A percentile compares a stretch with the other conserved stretches of the same genome.
These are phyloP conservation scores for Populus pruinosa DNA, from an alignment of 345 rosid species.

Conservation along the genomic window DNA sequence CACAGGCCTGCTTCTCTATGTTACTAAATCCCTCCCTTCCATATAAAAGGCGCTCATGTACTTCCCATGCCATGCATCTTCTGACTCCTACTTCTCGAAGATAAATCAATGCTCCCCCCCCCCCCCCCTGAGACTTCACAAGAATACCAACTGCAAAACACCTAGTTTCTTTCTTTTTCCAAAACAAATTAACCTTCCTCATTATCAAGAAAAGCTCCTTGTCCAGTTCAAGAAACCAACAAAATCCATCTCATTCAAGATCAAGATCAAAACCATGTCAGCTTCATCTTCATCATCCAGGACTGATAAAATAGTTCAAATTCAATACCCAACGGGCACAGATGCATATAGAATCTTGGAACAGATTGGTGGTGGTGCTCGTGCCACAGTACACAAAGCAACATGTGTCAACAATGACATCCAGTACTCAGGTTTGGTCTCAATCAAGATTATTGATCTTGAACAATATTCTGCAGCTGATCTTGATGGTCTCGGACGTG, in stretches of 20 bases:
- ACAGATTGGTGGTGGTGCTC: slow-evolving; percentile 72
- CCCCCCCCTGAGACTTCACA: slow-evolving; percentile 25
- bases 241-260: not conserved
- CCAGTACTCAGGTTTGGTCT: slow-evolving; percentile 45
- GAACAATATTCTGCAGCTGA: slow-evolving; percentile 53
- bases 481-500: slow-evolving; percentile 61
- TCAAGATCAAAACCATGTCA: not conserved
- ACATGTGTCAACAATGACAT: slow-evolving; percentile 43
- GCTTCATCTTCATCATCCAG: not conserved
- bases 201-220: not conserved
- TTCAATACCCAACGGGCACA: slow-evolving; percentile 53
- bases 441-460: slow-evolving; percentile 80
- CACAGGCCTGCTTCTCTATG: not conserved
- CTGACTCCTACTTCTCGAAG: slow-evolving; percentile 7
- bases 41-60: not conserved
- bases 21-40: not conserved
- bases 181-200: not conserved
- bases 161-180: slow-evolving; percentile 1
- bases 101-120: slow-evolving; percentile 6
- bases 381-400: slow-evolving; percentile 75
- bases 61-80: slow-evolving; percentile 35
- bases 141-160: slow-evolving; percentile 25
- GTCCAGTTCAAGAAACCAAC: not conserved
- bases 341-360: slow-evolving; percentile 49
- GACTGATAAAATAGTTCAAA: slow-evolving; percentile 16